Evolutionary conservation across 306 rosid species (phyloP), one percentile per base, ranked within the genome.

Genomic region (Herpetospermum pedunculosum): DNA sequence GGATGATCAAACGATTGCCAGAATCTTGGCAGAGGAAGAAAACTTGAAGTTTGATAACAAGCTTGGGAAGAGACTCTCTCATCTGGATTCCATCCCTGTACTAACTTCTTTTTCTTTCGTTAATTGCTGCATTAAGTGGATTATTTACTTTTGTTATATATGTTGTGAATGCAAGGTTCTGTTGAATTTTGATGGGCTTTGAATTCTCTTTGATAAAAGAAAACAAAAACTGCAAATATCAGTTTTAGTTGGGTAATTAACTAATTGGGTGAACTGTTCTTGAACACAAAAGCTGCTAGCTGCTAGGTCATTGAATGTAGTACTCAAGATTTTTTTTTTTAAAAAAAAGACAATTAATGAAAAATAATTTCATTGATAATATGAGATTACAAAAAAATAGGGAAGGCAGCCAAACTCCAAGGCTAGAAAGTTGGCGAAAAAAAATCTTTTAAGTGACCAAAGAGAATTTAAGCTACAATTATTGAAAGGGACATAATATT

Each of bases 11-110:
- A 82, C 96, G 25, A 87, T 94, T 83, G 99, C 99, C 4, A 83
- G 78, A 52, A 83, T 91, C 73, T 87, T 91, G 69, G 99, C 87
- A 0, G 90, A 88, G 77, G 94, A 86, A 2, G 90, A 85, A 77
- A 77, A 77, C 71, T 73, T 41, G 65, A 87, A 55, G 70, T 32
- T 40, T 7, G 83, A 81, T 19, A 74, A 78, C 81, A 84, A 64
- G 88, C 92, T 91, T 18, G 96, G 96, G 82, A 91, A 83, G 82
- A 84, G 99, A 18, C 96, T 95, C 53, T 87, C 91, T 40, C 99
- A 95, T 89, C 85, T 95, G 74, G 90, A 88, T 85, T 95, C 99
- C 3, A 89, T 95, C 76, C 99, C 96, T 48, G 99, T 95, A 85
- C 46, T 78, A 77, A 44, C 72, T 83, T 30, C 18, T 44, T 43